Evolutionary conservation across 2,329 filamentous ascomycete genomes (phyloP).

Genomic region (Ophiostoma pallidulum): DNA sequence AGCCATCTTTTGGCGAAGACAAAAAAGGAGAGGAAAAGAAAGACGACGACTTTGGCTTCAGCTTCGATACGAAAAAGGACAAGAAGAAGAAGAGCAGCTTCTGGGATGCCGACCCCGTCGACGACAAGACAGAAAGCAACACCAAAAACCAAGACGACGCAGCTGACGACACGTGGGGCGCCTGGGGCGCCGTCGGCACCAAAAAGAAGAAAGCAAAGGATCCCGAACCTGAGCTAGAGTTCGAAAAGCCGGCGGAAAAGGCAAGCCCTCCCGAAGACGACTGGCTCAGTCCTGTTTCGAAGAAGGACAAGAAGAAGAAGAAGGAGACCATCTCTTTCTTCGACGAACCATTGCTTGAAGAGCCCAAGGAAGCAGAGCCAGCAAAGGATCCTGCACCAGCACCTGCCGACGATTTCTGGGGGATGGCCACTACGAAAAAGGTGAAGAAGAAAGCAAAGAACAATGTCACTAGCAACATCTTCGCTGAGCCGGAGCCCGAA

Average conservation of each 20-base stretch:
- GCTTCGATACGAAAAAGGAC: conserved; percentile 32
- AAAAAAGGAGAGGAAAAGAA: conserved; percentile 25
- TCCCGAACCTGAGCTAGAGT: conserved; percentile 18
- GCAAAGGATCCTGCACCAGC: conserved; percentile 17
- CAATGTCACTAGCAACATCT: conserved; percentile 15
- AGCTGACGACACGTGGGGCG: conserved; percentile 22
- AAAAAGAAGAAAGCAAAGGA: conserved; percentile 35
- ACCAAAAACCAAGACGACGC: conserved; percentile 19
- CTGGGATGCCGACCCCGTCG: conserved; percentile 28
- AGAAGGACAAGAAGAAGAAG: conserved; percentile 39
- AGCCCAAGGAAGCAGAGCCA: conserved; percentile 6
- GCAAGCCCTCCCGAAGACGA: conserved; percentile 21
- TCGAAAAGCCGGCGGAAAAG: conserved; percentile 21
- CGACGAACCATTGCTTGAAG: conserved; percentile 15
- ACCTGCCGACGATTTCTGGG: conserved; percentile 16
- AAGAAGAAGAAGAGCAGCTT: conserved; percentile 32
- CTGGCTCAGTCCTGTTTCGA: conserved; percentile 23
- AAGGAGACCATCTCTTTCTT: conserved; percentile 21
- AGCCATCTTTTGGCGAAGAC: conserved; percentile 14
- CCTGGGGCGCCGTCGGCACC: conserved; percentile 28
- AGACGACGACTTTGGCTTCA: conserved; percentile 24
- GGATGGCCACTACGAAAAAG: conserved; percentile 30
- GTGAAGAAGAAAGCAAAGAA: conserved; percentile 33
- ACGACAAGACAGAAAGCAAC: conserved; percentile 26
- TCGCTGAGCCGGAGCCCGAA: conserved; percentile 11